These are phyloP conservation scores for Danielia reshetovae DNA, from an alignment of 805 yeast species.

Conservation along the genomic window DNA sequence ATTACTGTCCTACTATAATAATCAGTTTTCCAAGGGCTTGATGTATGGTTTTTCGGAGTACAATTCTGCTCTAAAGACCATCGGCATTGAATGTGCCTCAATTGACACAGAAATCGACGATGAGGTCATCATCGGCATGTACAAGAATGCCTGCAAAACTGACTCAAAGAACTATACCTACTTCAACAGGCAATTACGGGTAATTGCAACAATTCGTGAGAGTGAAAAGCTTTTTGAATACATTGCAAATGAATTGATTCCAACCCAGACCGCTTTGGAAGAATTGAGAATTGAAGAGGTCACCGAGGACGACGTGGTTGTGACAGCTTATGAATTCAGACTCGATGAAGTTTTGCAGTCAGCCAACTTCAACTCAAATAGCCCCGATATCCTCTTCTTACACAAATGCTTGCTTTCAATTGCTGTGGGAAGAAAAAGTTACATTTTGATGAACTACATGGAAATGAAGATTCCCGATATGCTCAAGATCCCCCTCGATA, in stretches of 20 bases:
- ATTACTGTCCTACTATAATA: slow-evolving; percentile 27
- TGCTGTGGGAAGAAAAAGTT: slow-evolving; percentile 55
- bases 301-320: slow-evolving; percentile 58
- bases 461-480: slow-evolving; percentile 38
- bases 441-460: slow-evolving; percentile 52
- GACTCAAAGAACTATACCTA: slow-evolving; percentile 37
- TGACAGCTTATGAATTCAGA: slow-evolving; percentile 70
- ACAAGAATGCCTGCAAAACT: slow-evolving; percentile 23
- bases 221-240: slow-evolving; percentile 20
- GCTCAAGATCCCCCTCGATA: slow-evolving; percentile 17
- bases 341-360: slow-evolving; percentile 45
- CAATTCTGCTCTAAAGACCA: slow-evolving; percentile 24
- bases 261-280: slow-evolving; percentile 29
- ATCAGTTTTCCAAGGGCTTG: slow-evolving; percentile 23
- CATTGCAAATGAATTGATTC: slow-evolving; percentile 30
- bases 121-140: slow-evolving; percentile 32
- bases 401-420: slow-evolving; percentile 60
- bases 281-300: slow-evolving; percentile 39
- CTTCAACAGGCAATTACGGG: slow-evolving; percentile 27
- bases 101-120: slow-evolving; percentile 24
- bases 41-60: slow-evolving; percentile 35
- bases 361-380: slow-evolving; percentile 25
- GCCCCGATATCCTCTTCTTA: slow-evolving; percentile 35
- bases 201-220: slow-evolving; percentile 24
- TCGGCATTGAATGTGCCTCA: slow-evolving; percentile 25